A percentile compares a stretch with the other conserved stretches of the same genome.
Evolutionary conservation across 2,329 filamentous ascomycete species (phyloP).

Genomic region (Exophiala sideris): DNA sequence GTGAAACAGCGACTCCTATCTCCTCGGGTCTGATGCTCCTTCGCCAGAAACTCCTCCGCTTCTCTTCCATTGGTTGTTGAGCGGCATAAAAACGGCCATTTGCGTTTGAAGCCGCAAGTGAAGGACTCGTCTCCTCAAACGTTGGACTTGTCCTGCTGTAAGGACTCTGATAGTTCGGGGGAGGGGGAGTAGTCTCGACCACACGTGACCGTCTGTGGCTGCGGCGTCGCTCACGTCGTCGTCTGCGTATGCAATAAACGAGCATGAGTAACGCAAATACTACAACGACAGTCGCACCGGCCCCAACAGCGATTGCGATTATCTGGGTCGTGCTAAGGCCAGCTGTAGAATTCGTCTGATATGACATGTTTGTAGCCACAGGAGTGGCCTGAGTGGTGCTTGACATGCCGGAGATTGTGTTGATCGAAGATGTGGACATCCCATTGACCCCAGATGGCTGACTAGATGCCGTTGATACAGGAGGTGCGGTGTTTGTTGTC

Average conservation of each 20-base stretch:
- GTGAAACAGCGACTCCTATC: conserved; percentile 33
- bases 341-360: not conserved
- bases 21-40: conserved; percentile 31
- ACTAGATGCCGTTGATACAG: conserved; percentile 2
- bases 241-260: conserved; percentile 35
- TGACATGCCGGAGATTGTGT: conserved; percentile 22
- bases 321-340: conserved; percentile 48
- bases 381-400: conserved; percentile 14
- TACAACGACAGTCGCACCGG: conserved; percentile 49
- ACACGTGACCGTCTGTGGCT: conserved; percentile 37
- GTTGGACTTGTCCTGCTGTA: conserved; percentile 17
- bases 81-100: conserved; percentile 23
- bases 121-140: conserved; percentile 8
- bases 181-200: conserved; percentile 36
- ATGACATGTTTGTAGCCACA: conserved; percentile 8
- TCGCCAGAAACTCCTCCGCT: conserved; percentile 30
- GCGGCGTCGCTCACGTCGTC: conserved; percentile 26
- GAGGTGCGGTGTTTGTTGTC: conserved; percentile 1
- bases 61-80: conserved; percentile 18
- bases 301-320: conserved; percentile 57
- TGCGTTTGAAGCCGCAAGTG: conserved; percentile 2
- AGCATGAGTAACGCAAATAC: conserved; percentile 44
- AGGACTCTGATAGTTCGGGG: conserved; percentile 14
- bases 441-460: conserved; percentile 9
- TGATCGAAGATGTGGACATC: not conserved